Base-by-base conservation (phyloP, 2,329 filamentous ascomycete species). In the Trichoderma sp. region DNA sequence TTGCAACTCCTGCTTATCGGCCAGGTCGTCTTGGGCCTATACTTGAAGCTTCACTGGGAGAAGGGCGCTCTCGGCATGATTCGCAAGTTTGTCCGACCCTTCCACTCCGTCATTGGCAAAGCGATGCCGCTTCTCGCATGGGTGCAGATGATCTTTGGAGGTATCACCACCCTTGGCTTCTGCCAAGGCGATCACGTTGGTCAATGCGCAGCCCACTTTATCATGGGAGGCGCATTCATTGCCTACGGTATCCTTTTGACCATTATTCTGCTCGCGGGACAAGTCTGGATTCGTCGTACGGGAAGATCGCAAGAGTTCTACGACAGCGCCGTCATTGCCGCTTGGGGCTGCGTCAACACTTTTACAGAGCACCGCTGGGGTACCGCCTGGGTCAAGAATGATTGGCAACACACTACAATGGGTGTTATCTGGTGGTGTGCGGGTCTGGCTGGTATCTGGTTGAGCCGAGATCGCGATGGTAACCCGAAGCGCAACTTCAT, bases 381-480 rank as follows among this genome's bases (percentile, higher is more conserved):
- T 70, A 86, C 86, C 1, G 87, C 89, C 0, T 99, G 96, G 96
- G 94, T 92, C 67, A 90, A 89, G 82, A 98, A 98, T 79, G 96
- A 99, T 81, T 90, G 97, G 83, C 95, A 99, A 81, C 96, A 99
- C 81, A 99, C 96, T 0, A 93, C 93, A n/a, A 98, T 99, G 95
- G 96, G 96, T n/a, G 90, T 99, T 74, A 90, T 99, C 66, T 99
- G 96, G 96, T 99, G 95, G 95, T 93, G 91, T 77, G 95, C 96
- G 8, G 96, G 96, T 28, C 84, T 99, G 34, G 88, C 95, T 12
- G 96, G 96, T 56, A 88, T 99, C 67, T 99, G 95, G 96, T 86
- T 99, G 51, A 97, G 94, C 80, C 89, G 90, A 74, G 93, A 91
- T 79, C 90, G 93, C 71, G 90, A 95, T 74, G 95, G 96, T 66